phyloP scores from a whole-genome alignment of 768 basidiomycete species.

The Lactifluus volemus region DNA sequence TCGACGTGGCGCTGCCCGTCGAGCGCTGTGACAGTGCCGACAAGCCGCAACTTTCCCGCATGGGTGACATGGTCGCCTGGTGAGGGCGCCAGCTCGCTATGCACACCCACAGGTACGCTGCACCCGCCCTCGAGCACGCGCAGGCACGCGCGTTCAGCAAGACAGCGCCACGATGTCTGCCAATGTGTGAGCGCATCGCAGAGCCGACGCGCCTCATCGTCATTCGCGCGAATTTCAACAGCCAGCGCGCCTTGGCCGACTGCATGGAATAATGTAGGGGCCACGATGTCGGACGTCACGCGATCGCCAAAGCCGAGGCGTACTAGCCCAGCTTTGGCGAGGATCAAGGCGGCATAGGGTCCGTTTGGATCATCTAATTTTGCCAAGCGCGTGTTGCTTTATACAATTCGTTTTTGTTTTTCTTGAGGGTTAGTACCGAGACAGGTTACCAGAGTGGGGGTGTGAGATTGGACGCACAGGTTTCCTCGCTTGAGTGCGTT shows the following conservation, averaged over 20 bases:
- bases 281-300: conserved; percentile 60
- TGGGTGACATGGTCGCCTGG: conserved; percentile 26
- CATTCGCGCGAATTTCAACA: conserved; percentile 72
- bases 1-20: conserved; percentile 68
- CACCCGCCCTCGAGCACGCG: conserved; percentile 94
- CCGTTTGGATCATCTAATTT: conserved; percentile 84
- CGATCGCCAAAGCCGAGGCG: conserved; percentile 70
- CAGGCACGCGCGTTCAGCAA: conserved; percentile 82
- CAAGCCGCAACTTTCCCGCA: conserved; percentile 42
- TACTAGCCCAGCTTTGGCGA: conserved; percentile 87
- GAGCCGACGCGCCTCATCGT: conserved; percentile 49
- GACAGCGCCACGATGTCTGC: conserved; percentile 65
- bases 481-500: conserved; percentile 60
- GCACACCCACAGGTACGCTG: conserved; percentile 89
- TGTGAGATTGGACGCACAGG: conserved; percentile 45
- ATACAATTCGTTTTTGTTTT: neutral
- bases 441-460: neutral
- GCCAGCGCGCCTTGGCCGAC: conserved; percentile 93
- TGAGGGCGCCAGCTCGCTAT: conserved; percentile 36
- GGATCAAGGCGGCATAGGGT: conserved; percentile 79
- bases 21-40: conserved; percentile 79
- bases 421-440: neutral
- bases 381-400: conserved; percentile 77
- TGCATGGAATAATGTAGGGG: conserved; percentile 76
- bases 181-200: conserved; percentile 66